Percentiles rank a stretch among this genome's conserved stretches.
phyloP scores from a whole-genome alignment of 345 rosid genomes.

The Sisymbrium altissimum region DNA sequence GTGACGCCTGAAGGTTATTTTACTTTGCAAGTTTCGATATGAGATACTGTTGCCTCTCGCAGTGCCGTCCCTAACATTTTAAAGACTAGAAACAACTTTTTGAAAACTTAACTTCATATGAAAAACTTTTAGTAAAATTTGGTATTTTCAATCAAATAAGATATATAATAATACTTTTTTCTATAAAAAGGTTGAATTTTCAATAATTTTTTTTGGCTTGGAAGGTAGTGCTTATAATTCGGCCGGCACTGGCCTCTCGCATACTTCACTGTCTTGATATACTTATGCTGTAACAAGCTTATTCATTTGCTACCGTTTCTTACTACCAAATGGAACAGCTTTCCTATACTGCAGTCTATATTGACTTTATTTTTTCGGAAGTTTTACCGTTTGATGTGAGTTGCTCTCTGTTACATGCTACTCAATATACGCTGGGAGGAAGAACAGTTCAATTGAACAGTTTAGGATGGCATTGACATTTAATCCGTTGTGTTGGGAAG shows the following conservation, averaged over 20 bases:
- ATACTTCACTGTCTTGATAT: constrained; percentile 2
- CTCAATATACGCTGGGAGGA: constrained; percentile 72
- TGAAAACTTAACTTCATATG: too few relatives aligned
- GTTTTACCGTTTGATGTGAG: constrained; percentile 5
- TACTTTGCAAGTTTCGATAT: constrained; percentile 5
- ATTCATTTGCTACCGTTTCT: neutral
- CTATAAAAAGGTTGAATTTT: too few relatives aligned
- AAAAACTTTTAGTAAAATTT: too few relatives aligned
- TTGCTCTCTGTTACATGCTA: constrained; percentile 18
- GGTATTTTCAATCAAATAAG: too few relatives aligned
- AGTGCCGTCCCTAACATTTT: too few relatives aligned
- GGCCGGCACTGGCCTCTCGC: too few relatives aligned
- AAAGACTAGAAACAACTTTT: too few relatives aligned
- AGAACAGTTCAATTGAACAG: constrained; percentile 59
- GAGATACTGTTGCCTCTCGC: constrained; percentile 2
- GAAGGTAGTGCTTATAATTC: too few relatives aligned
- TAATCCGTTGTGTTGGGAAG: constrained; percentile 92
- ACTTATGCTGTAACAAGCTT: constrained; percentile 3
- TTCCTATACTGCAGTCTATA: neutral
- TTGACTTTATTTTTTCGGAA: neutral
- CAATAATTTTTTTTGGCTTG: too few relatives aligned
- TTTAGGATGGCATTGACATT: constrained; percentile 71
- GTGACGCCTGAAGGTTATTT: constrained; percentile 30
- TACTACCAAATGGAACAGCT: neutral
- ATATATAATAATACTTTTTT: too few relatives aligned